Evolutionary conservation across 768 basidiomycete species (phyloP), one percentile per base, ranked within the genome.

Genomic region (Kwoniella heveanensis): DNA sequence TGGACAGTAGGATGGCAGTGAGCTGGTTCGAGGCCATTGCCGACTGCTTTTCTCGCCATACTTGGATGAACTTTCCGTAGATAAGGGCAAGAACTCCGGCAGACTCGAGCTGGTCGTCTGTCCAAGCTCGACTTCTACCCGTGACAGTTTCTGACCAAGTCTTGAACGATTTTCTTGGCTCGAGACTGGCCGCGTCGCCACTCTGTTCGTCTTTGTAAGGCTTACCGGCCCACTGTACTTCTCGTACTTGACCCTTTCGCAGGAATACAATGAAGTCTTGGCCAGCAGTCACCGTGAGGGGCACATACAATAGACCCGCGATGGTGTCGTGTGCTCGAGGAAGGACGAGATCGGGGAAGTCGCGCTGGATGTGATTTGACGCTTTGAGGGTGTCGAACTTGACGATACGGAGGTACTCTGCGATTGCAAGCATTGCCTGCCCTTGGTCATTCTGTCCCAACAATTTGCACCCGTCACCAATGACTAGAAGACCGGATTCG

Each of bases 191-290:
- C 12, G 74, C 76, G 9, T 73, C 66, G 7, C 76, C 82, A 39
- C 83, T 74, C 48, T 82, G 60, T 30, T 77, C 71, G 26, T 77
- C 83, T 62, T 84, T 84, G 80, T 84, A 84, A 0, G 90, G 89
- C 65, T 86, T 86, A 0, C 90, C 91, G 0, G 90, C 91, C 90
- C 90, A 90, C 54, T 85, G 83, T 0, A 90, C 86, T 60, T 88
- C 82, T n/a, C 84, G 83, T 0, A 71, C 75, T 78, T 91, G 89
- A 3, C 90, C 89, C 66, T 86, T 86, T n/a, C 90, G 84, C 29
- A 91, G 79, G 70, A 92, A 88, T 15, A 87, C 88, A 62, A 92
- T 90, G 71, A 91, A 91, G 73, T 92, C 90, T 46, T 86, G 84
- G 0, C 90, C 90, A 10, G 84, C 85, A 32, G 69, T 72, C 44